Base-by-base conservation (phyloP, 2,329 filamentous ascomycete genomes). In the Neurospora sp. region DNA sequence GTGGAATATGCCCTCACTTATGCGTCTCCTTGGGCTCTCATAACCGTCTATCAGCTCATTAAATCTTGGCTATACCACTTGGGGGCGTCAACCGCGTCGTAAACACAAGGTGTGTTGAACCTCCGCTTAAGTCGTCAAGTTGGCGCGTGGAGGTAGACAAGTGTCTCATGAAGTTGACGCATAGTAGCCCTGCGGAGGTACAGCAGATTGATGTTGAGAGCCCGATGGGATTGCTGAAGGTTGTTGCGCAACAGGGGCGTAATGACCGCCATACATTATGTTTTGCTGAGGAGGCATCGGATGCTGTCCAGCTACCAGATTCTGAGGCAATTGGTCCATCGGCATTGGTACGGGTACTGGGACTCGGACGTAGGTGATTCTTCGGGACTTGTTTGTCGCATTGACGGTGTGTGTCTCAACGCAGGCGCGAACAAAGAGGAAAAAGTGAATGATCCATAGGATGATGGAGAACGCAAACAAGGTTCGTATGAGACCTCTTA, bases 361-460 rank as follows among this genome's bases (percentile, higher is more conserved):
- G 3, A 73, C 69, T 10, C 43, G 70, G 39, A 73, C 67, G 42
- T 73, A 71, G 46, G 71, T 67, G 15, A 66, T 70, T 19, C 68
- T 62, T 15, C 62, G 66, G 11, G 68, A 36, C 42, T 36, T 67
- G 19, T 66, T 70, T 11, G 70, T 62, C 7, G 28, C 38, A 69
- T 81, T 80, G 71, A 76, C 72, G 66, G 73, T 76, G 68, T 76
- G 72, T 0, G 79, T 81, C 70, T 82, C 80, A 71, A 82, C 75
- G 69, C 82, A 83, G 17, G 79, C 80, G 13, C 77, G 74, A 42
- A 82, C 73, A 72, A 83, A 83, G 52, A 83, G 75, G 70, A 77
- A 72, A 52, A 83, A 80, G 71, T 82, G 77, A 42, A 79, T 62
- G 13, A 71, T 9, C n/a, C 73, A 17, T 1, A 76, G 70, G 11